These are phyloP conservation scores for Entelexis paramagnoliae DNA, from an alignment of 1,139 yeast genomes.

Conservation along the genomic window DNA sequence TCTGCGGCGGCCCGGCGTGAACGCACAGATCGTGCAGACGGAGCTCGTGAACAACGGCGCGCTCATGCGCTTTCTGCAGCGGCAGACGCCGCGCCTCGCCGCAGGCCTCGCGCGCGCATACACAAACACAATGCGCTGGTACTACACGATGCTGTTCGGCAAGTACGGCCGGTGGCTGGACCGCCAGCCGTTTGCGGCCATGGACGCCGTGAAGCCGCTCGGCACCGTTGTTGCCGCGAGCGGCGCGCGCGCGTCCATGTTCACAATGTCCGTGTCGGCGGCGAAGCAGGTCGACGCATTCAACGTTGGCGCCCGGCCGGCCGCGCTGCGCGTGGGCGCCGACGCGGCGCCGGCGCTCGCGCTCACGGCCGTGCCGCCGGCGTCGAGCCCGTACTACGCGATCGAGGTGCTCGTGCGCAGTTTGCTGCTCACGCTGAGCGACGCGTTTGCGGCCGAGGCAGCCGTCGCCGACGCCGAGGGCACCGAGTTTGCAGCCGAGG, in stretches of 20 bases:
- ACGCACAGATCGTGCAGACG: slow-evolving; percentile 66
- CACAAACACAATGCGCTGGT: slow-evolving; percentile 84
- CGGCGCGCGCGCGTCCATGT: neutral
- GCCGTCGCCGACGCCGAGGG: slow-evolving; percentile 3
- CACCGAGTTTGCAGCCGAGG: neutral
- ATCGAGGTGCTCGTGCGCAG: slow-evolving; percentile 22
- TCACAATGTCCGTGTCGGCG: slow-evolving; percentile 28
- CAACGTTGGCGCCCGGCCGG: slow-evolving; percentile 23
- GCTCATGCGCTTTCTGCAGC: slow-evolving; percentile 46
- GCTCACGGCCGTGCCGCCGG: slow-evolving; percentile 13
- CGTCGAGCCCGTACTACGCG: slow-evolving; percentile 15
- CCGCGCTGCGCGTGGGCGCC: slow-evolving; percentile 14
- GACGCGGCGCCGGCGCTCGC: slow-evolving; percentile 9
- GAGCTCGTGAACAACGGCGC: slow-evolving; percentile 53
- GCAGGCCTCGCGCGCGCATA: slow-evolving; percentile 72
- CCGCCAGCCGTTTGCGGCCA: slow-evolving; percentile 40
- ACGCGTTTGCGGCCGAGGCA: slow-evolving; percentile 18
- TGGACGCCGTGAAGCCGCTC: slow-evolving; percentile 45
- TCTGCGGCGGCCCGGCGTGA: slow-evolving; percentile 30
- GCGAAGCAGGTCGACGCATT: slow-evolving; percentile 17
- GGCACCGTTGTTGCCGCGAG: slow-evolving; percentile 33
- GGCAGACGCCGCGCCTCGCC: slow-evolving; percentile 55
- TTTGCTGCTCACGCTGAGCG: slow-evolving; percentile 21
- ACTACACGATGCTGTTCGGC: slow-evolving; percentile 67
- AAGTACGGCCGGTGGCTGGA: slow-evolving; percentile 62